These are phyloP conservation scores for Clavispora vitiphila DNA, from an alignment of 805 yeast species.

Conservation along the genomic window DNA sequence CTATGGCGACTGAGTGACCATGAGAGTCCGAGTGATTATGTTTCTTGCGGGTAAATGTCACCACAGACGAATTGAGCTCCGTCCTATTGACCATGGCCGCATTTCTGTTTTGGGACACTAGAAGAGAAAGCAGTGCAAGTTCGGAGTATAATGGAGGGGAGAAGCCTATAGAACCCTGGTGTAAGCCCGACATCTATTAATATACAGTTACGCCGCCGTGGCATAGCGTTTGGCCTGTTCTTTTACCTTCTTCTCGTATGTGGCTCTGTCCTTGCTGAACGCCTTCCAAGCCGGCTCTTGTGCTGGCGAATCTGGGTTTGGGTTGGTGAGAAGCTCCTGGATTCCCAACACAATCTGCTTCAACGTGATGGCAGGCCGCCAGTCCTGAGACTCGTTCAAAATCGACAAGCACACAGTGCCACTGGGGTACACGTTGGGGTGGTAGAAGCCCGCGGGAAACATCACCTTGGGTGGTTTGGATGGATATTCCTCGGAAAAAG, in stretches of 20 bases:
- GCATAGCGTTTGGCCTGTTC: slow-evolving; percentile 65
- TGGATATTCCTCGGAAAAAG: slow-evolving; percentile 89
- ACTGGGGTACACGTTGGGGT: slow-evolving; percentile 96
- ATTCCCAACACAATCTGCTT: slow-evolving; percentile 88
- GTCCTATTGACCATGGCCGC: too few relatives aligned
- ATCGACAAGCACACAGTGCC: slow-evolving; percentile 94
- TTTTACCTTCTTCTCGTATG: slow-evolving; percentile 70
- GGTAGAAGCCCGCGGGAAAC: slow-evolving; percentile 88
- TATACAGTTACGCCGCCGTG: slow-evolving; percentile 9
- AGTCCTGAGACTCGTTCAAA: slow-evolving; percentile 90
- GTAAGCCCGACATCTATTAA: neutral
- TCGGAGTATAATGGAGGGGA: too few relatives aligned
- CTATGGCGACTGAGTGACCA: too few relatives aligned
- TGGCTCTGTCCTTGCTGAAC: slow-evolving; percentile 59
- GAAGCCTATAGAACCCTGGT: too few relatives aligned
- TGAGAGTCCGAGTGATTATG: too few relatives aligned
- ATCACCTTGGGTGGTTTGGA: slow-evolving; percentile 93
- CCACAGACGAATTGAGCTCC: too few relatives aligned
- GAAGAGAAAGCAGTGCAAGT: too few relatives aligned
- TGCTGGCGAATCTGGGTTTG: slow-evolving; percentile 95
- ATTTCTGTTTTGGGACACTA: too few relatives aligned
- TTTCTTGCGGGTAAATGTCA: too few relatives aligned
- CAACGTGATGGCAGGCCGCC: slow-evolving; percentile 95
- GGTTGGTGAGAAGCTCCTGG: slow-evolving; percentile 83
- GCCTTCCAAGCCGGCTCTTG: slow-evolving; percentile 96